Evolutionary conservation across 805 yeast species (phyloP).

Genomic region (Sungouiozyma intestinalis): DNA sequence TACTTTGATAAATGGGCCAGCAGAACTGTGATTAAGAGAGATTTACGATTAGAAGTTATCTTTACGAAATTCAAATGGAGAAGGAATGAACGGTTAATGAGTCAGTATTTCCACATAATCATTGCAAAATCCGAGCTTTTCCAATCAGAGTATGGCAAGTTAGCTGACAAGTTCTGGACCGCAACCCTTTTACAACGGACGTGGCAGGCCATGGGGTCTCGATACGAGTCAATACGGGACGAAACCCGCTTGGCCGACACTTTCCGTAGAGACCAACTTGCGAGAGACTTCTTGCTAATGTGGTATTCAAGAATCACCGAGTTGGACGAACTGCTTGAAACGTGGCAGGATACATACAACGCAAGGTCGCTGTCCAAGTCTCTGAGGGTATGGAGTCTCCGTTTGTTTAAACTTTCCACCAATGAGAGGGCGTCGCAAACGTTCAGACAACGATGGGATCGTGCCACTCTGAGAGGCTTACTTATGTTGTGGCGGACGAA

Average conservation of each 20-base stretch:
- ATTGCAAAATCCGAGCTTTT: too few relatives aligned
- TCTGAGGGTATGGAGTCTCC: slow-evolving; percentile 29
- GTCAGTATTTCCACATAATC: neutral
- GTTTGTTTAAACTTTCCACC: slow-evolving; percentile 25
- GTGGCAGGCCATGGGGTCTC: neutral
- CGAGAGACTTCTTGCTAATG: neutral
- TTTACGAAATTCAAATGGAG: neutral
- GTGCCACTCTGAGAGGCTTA: slow-evolving; percentile 31
- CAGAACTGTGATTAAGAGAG: neutral
- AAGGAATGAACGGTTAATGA: too few relatives aligned
- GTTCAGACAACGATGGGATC: slow-evolving; percentile 31
- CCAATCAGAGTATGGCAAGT: neutral
- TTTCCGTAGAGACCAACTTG: neutral
- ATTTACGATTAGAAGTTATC: neutral
- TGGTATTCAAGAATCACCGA: slow-evolving; percentile 5
- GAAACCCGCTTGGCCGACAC: neutral
- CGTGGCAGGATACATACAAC: slow-evolving; percentile 16
- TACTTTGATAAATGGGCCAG: neutral
- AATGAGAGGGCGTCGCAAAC: slow-evolving; percentile 27
- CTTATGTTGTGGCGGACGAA: slow-evolving; percentile 28
- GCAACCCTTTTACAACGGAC: neutral
- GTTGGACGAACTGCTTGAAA: slow-evolving; percentile 11
- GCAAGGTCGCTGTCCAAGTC: slow-evolving; percentile 15
- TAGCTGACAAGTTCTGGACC: neutral
- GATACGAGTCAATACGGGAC: neutral